Base-by-base conservation (phyloP, 2,329 filamentous ascomycete genomes). In the Exophiala viscosa region DNA sequence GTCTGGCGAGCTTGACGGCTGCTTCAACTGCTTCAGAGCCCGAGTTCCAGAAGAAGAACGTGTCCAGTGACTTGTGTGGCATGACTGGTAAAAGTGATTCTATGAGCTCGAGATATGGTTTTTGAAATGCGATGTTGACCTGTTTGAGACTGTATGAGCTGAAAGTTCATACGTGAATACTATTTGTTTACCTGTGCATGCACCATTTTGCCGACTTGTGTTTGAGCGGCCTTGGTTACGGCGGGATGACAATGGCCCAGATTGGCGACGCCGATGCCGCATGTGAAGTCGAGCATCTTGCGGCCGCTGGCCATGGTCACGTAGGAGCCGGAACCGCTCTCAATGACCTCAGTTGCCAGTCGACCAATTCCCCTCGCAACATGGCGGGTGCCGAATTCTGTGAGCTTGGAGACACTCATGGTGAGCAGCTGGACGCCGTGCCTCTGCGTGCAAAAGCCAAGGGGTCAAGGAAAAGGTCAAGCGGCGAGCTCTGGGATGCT, bases 91-190 rank as follows among this genome's bases (percentile, higher is more conserved):
- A 55, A 7, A 70, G 58, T 2, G 57, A 53, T 46, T 70, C 54
- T 32, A 70, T 62, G 35, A 70, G 64, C 36, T 68, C 63, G 18
- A 69, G 60, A 50, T 68, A 69, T 4, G 69, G 67, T 50, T 69
- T 67, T 44, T 71, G 68, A 60, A 71, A 71, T 1, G 69, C 69
- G 47, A 72, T 72, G 59, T 71, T 71, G 47, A 70, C 66, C 53
- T 42, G 14, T 41, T 23, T 23, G n/a, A 17, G 17, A 13, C 40
- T 2, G 7, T 9, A 42, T 13, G 11, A 42, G 9, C 39, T 20
- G 5, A 6, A 9, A 11, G 14, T 13, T 8, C 13, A 8, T 7
- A 7, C 20, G 13, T 20, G 15, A 42, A 23, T 20, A 20, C 39
- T 42, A 18, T 13, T 8, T 20, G 28, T 23, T 36, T 4, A 15